Evolutionary conservation across 257 asterid species (phyloP).

Genomic region (Fraxinus excelsior): DNA sequence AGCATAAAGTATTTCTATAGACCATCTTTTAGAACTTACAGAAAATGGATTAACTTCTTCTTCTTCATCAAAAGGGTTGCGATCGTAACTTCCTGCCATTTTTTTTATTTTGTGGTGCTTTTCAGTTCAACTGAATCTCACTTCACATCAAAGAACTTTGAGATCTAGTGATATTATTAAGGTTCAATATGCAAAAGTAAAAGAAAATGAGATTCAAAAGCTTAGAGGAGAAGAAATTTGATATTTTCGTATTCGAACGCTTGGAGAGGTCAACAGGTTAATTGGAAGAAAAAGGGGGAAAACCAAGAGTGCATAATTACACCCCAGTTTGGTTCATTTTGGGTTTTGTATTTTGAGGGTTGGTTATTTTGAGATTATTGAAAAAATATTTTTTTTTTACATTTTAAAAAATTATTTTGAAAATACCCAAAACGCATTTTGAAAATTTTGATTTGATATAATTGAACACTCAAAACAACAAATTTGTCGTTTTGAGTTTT

Average conservation of each 20-base stretch:
- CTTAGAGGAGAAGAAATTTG: neutral
- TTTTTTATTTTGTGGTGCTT: neutral
- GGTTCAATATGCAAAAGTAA: neutral
- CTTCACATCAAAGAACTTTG: neutral
- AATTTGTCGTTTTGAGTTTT: too few species aligned
- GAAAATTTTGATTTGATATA: too few species aligned
- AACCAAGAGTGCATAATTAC: too few species aligned
- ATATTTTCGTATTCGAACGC: neutral
- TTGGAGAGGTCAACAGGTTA: neutral
- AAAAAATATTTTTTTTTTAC: too few species aligned
- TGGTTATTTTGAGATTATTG: too few species aligned
- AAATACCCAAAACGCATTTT: too few species aligned
- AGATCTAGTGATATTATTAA: neutral
- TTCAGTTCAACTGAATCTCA: neutral
- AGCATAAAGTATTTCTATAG: neutral
- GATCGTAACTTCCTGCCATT: constrained; percentile 41
- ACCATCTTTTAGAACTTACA: constrained; percentile 11
- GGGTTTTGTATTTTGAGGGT: too few species aligned
- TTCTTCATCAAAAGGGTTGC: constrained; percentile 47
- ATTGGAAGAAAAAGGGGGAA: neutral
- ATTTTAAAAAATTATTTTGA: too few species aligned
- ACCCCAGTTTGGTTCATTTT: too few species aligned
- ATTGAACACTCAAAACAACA: too few species aligned
- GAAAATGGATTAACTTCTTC: constrained; percentile 43
- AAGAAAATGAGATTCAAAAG: neutral